Percentiles rank a stretch among this genome's conserved stretches.
Evolutionary conservation across 345 rosid species (phyloP).

Genomic region (Brassica nigra): DNA sequence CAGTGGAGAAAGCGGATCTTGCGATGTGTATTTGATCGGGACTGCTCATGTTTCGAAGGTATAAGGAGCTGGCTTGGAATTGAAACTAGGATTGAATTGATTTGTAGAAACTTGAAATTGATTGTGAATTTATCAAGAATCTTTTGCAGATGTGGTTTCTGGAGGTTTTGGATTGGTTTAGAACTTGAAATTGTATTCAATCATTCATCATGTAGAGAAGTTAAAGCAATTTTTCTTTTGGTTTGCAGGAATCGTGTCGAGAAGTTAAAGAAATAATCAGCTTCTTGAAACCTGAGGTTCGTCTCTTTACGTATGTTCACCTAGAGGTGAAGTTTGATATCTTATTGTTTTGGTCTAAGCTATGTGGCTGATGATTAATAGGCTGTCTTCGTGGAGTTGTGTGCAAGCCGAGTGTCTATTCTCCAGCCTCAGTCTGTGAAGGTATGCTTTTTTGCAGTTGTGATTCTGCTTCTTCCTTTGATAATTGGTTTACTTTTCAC

Average conservation of each 20-base stretch:
- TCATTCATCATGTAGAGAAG: no score
- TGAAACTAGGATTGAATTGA: neutral
- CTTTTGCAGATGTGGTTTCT: neutral
- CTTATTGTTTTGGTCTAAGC: conserved; percentile 7
- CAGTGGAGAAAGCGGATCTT: conserved; percentile 61
- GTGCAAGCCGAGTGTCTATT: conserved; percentile 76
- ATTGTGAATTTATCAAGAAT: neutral
- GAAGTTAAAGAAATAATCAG: conserved; percentile 79
- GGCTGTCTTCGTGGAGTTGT: conserved; percentile 94
- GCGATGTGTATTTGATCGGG: conserved; percentile 86
- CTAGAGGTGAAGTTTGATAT: conserved; percentile 10
- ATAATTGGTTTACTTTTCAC: conserved; percentile 8
- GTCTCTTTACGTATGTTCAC: conserved; percentile 30
- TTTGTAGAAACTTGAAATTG: conserved; percentile 12
- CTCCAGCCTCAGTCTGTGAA: conserved; percentile 79
- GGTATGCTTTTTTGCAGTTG: conserved; percentile 44
- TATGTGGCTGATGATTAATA: conserved; percentile 27
- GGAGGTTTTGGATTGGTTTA: neutral
- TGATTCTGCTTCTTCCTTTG: conserved; percentile 17
- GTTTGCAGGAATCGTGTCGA: conserved; percentile 37
- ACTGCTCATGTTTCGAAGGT: conserved; percentile 97
- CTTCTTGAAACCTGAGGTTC: conserved; percentile 89
- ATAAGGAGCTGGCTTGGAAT: neutral
- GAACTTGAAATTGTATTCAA: neutral
- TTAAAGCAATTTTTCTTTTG: neutral